Conservation (phyloP, 139 green algal genomes). For the Micromonas pusilla region DNA sequence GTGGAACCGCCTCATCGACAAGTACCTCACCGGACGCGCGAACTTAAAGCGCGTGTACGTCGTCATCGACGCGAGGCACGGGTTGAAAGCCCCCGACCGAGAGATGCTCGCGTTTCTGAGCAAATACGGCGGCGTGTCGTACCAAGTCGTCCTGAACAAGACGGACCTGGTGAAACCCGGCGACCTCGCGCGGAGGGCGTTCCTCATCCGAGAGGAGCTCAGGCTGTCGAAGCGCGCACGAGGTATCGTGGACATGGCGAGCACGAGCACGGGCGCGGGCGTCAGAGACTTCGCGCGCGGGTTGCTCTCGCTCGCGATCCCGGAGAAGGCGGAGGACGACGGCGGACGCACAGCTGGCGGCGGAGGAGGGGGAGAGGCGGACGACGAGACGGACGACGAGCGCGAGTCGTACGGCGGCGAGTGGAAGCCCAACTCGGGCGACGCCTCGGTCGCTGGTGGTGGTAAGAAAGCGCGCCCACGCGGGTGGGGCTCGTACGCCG, state of each 20-base stretch:
- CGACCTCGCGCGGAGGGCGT: not conserved
- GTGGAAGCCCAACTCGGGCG: too few relatives aligned
- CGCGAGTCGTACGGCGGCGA: too few relatives aligned
- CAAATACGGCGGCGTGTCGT: not conserved
- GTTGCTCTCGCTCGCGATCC: not conserved
- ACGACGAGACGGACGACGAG: too few relatives aligned
- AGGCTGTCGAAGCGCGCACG: not conserved
- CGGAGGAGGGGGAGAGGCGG: too few relatives aligned
- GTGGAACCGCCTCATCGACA: slow-evolving; percentile 13
- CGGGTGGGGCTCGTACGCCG: too few relatives aligned
- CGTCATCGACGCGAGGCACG: slow-evolving; percentile 13
- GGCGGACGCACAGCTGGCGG: too few relatives aligned
- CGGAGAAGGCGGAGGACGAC: too few relatives aligned
- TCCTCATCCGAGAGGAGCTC: slow-evolving; percentile 7
- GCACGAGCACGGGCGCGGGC: not conserved
- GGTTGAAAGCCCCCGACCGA: not conserved
- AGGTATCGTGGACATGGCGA: not conserved
- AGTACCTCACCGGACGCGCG: not conserved
- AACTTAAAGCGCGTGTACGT: slow-evolving; percentile 23
- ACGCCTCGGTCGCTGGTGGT: too few relatives aligned
- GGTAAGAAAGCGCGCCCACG: too few relatives aligned
- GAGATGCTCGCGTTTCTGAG: slow-evolving; percentile 18
- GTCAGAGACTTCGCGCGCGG: not conserved
- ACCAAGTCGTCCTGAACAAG: slow-evolving; percentile 14
- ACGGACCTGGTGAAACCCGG: not conserved